Evolutionary conservation across 169 alveolate genomes (phyloP).

Genomic region (Plasmodium gonderi): DNA sequence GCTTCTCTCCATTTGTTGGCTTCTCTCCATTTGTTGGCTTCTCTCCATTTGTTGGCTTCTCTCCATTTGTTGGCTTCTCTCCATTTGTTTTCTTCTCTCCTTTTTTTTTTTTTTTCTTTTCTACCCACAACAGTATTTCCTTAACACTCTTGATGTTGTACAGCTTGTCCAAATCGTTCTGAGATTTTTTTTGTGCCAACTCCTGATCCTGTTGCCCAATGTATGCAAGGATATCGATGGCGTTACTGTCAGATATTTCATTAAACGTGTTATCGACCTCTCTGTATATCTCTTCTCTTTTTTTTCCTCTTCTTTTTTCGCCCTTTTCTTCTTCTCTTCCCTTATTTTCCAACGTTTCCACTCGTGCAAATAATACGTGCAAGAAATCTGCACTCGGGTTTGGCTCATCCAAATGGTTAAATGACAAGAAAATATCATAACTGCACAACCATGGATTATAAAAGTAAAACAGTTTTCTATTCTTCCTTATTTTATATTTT

Average conservation of each 20-base stretch:
- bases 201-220: not conserved
- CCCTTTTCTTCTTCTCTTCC: not conserved
- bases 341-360: no score
- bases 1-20: not conserved
- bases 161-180: not conserved
- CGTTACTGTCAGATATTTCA: not conserved
- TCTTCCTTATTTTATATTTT: constrained; percentile 27
- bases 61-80: not conserved
- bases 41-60: not conserved
- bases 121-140: not conserved
- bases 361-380: no score
- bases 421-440: constrained; percentile 39
- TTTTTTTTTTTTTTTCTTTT: not conserved
- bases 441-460: constrained; percentile 51
- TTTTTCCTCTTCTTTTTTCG: not conserved
- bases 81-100: not conserved
- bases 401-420: not conserved
- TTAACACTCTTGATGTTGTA: not conserved
- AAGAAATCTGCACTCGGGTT: not conserved
- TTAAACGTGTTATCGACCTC: not conserved
- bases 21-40: not conserved
- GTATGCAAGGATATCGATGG: not conserved
- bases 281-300: not conserved
- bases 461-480: constrained; percentile 31
- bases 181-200: no score